Evolutionary conservation across 1,139 yeast genomes (phyloP).

Genomic region (Yamadazyma diddensiae): DNA sequence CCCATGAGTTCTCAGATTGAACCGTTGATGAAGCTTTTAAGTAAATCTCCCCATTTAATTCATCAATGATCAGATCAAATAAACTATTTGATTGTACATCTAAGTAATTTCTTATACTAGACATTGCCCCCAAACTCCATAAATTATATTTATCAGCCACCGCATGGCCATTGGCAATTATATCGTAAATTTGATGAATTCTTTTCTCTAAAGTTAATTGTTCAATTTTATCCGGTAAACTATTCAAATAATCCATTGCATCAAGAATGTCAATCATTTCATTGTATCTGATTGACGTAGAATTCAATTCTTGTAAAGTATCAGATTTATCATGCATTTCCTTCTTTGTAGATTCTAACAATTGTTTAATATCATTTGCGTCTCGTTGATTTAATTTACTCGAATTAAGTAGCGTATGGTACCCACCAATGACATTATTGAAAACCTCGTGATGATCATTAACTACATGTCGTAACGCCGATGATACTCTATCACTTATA

Average conservation of each 20-base stretch:
- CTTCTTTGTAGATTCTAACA: constrained; percentile 48
- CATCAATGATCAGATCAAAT: constrained; percentile 74
- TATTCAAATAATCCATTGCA: constrained; percentile 61
- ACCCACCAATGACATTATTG: constrained; percentile 78
- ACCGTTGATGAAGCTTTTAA: constrained; percentile 36
- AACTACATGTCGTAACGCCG: constrained; percentile 65
- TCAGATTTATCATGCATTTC: constrained; percentile 57
- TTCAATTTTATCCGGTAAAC: constrained; percentile 64
- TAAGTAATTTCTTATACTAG: constrained; percentile 54
- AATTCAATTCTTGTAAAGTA: constrained; percentile 60
- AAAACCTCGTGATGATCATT: constrained; percentile 83
- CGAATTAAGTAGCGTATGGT: constrained; percentile 56
- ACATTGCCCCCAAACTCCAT: constrained; percentile 62
- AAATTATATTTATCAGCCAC: constrained; percentile 58
- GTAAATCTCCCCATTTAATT: constrained; percentile 70
- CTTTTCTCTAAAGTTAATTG: constrained; percentile 62
- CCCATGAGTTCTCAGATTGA: constrained; percentile 24
- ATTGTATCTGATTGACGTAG: constrained; percentile 57
- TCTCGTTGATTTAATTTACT: constrained; percentile 57
- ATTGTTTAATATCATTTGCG: constrained; percentile 47
- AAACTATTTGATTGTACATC: constrained; percentile 62
- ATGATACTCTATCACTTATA: constrained; percentile 53
- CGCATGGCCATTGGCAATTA: constrained; percentile 54
- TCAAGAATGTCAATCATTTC: constrained; percentile 71
- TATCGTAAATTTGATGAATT: constrained; percentile 65